phyloP scores from a whole-genome alignment of 805 yeast species.

The Starmerella potacharoeniae region DNA sequence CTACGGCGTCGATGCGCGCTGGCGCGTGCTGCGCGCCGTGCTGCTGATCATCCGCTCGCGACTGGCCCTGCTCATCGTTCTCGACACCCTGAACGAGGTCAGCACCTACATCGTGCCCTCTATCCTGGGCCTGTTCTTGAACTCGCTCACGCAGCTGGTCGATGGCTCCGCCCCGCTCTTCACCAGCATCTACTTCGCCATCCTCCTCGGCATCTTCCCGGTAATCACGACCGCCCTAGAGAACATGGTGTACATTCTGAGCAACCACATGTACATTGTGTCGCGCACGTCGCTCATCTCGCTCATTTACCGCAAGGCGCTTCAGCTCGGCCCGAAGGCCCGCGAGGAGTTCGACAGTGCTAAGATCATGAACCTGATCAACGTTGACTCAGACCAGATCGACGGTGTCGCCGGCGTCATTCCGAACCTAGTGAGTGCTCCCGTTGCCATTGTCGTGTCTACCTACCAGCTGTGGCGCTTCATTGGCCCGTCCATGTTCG shows the following conservation, averaged over 20 bases:
- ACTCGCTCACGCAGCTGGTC: slow-evolving; percentile 12
- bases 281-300: slow-evolving; percentile 40
- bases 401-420: slow-evolving; percentile 66
- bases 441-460: slow-evolving; percentile 70
- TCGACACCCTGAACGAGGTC: slow-evolving; percentile 10
- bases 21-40: slow-evolving; percentile 18
- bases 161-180: slow-evolving; percentile 16
- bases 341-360: slow-evolving; percentile 64
- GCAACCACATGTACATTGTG: slow-evolving; percentile 15
- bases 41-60: not conserved
- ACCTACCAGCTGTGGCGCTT: slow-evolving; percentile 57
- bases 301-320: slow-evolving; percentile 57
- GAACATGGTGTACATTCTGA: slow-evolving; percentile 12
- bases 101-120: slow-evolving; percentile 18
- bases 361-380: slow-evolving; percentile 85
- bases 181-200: slow-evolving; percentile 19
- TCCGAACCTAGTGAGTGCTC: slow-evolving; percentile 80
- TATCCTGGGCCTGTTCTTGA: slow-evolving; percentile 18
- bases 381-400: slow-evolving; percentile 81
- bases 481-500: slow-evolving; percentile 81
- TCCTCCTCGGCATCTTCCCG: slow-evolving; percentile 20
- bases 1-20: not conserved
- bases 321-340: slow-evolving; percentile 54
- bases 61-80: slow-evolving; percentile 7
- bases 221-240: slow-evolving; percentile 13